Base-by-base conservation (phyloP, 208 protist species). In the Trichomonas gallinae region DNA sequence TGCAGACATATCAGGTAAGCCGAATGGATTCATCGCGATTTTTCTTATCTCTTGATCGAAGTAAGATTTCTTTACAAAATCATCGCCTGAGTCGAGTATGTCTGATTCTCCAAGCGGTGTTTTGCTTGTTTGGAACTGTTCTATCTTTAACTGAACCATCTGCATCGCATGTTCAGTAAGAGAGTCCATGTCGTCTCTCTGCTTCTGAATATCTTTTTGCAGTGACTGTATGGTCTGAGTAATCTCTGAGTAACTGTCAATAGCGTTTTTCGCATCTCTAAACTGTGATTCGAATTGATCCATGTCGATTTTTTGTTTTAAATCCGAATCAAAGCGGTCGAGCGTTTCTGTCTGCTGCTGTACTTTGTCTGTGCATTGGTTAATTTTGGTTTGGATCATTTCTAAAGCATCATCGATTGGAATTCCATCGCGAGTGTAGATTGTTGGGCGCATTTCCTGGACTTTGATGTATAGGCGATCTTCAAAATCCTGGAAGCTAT, bases 361-460 rank as follows among this genome's bases (percentile, higher is more conserved):
- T 21, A 44, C 23, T 51, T 51, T 93, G n/a, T 93, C 87, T 34
- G 44, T 26, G 17, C 40, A 51, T 51, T 34, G 10, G n/a, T 93
- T 34, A 38, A 51, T 38, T 93, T 58, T 58, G 36, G 48, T 93
- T 51, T 93, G 87, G 10, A 93, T 42, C 44, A 51, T 93, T 58
- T 93, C 87, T 34, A 93, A 31, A 8, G 87, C 87, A 51, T 93
- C 87, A 38, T 93, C 87, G 2, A 93, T 34, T 36, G 87, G 44
- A 93, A 93, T n/a, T 40, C 87, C 87, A 93, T 93, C 87, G 26
- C 40, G 87, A 38, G 44, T 93, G 40, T 89, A 89, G 9, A 89
- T 89, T 38, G 44, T 93, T 48, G 87, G 87, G 26, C 40, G 40
- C 87, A 93, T 93, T 58, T 93, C 44, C 31, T 48, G 26, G 0